A percentile compares a stretch with the other conserved stretches of the same genome.
phyloP scores from a whole-genome alignment of 768 basidiomycete species.

The Pleurotus salmoneostramineus region DNA sequence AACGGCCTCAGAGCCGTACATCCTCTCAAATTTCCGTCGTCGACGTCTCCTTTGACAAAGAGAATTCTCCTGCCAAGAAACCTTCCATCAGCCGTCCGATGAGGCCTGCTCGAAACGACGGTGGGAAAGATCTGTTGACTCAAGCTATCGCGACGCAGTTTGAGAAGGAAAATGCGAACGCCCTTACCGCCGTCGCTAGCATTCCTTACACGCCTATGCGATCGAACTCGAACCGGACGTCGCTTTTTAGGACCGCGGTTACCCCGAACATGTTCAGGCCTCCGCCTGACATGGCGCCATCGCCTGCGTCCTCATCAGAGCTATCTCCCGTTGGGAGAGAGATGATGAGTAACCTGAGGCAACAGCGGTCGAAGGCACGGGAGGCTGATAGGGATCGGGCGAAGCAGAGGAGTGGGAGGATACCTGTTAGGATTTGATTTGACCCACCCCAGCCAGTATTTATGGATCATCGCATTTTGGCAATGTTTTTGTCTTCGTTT shows the following conservation, averaged over 20 bases:
- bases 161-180: conserved; percentile 41
- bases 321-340: conserved; percentile 64
- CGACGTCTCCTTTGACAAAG: conserved; percentile 4
- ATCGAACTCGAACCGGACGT: conserved; percentile 27
- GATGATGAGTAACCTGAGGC: conserved; percentile 64
- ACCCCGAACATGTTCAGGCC: conserved; percentile 43
- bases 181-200: conserved; percentile 14
- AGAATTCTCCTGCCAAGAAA: neutral
- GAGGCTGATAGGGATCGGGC: conserved; percentile 27
- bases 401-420: conserved; percentile 8
- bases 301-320: conserved; percentile 70
- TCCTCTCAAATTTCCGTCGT: conserved; percentile 1
- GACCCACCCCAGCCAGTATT: too few relatives aligned
- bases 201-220: conserved; percentile 46
- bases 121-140: conserved; percentile 5
- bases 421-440: neutral
- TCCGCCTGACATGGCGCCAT: conserved; percentile 41
- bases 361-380: conserved; percentile 36
- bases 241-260: conserved; percentile 33
- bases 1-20: neutral
- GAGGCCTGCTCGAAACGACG: conserved; percentile 12
- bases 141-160: conserved; percentile 16
- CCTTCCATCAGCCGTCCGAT: conserved; percentile 13
- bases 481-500: neutral
- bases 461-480: neutral